A percentile compares a stretch with the other conserved stretches of the same genome.
Conservation (phyloP, 2,329 filamentous ascomycete genomes). For the Cadophora gregata region DNA sequence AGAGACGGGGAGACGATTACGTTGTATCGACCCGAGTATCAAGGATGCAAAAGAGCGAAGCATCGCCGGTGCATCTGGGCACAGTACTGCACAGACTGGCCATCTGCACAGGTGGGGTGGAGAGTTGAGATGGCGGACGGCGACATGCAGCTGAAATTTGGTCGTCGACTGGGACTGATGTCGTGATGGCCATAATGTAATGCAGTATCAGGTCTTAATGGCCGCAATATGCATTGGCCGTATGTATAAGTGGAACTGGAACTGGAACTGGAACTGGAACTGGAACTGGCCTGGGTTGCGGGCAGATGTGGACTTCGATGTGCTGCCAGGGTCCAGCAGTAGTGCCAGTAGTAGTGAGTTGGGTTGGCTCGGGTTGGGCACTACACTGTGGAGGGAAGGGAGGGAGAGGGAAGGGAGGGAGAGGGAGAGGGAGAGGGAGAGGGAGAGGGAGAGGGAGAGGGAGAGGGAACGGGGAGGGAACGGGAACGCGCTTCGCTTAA, state of each 20-base stretch:
- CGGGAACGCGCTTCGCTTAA: conserved; percentile 1
- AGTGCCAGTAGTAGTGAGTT: no score
- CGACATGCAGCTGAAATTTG: background rate
- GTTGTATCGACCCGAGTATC: background rate
- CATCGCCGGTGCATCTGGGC: background rate
- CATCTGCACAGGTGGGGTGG: background rate
- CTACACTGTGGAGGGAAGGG: background rate
- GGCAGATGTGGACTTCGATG: background rate
- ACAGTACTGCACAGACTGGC: background rate
- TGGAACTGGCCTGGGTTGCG: no score
- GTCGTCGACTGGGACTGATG: background rate
- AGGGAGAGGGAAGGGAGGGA: no score
- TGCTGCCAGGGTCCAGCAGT: background rate
- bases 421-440: no score
- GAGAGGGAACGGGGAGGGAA: no score
- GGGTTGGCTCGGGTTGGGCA: no score
- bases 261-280: no score
- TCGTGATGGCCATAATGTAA: conserved; percentile 1
- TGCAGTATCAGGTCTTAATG: background rate
- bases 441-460: no score
- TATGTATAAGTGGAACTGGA: conserved; percentile 5
- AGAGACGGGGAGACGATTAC: background rate
- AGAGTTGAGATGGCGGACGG: background rate
- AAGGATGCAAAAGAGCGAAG: conserved; percentile 2
- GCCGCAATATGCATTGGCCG: conserved; percentile 5